Base-by-base conservation (phyloP, 169 alveolate genomes). In the Plasmodium billcollinsi region DNA sequence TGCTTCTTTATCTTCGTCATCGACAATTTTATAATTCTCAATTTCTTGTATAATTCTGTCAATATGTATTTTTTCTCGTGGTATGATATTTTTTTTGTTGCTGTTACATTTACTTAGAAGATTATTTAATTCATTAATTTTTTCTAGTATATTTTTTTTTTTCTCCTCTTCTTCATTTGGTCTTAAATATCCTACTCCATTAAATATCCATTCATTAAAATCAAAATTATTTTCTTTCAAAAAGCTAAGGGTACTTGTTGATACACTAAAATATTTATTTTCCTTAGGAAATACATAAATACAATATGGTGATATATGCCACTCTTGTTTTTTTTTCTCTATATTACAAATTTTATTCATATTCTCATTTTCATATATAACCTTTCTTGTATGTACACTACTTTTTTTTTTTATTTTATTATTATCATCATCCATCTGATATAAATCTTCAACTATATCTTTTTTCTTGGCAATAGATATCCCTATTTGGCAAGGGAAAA, bases 401-500 rank as follows among this genome's bases (percentile, higher is more conserved):
- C 20, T 70, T 45, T 50, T 86, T 45, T 20, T 63, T 33, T 8
- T 61, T 21, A 5, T 50, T 18, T 62, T 18, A n/a, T 63, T 26
- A 56, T 47, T 62, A 18, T 18, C 73, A 29, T 65, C 88, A 9
- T 39, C 49, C 5, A 33, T n/a, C 12, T 86, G 49, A 18, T 86
- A 47, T 15, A 18, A 33, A 2, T 3, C 14, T 9, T 21, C 15
- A 20, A 65, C 12, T 29, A 65, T 56, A 18, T 89, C 93, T n/a
- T 58, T 72, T 56, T 88, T 90, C 73, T 86, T 93, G 2, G 97
- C 98, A 21, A 95, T 90, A 45, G 97, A 94, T 61, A 96, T 88
- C 11, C 98, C 98, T 12, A 96, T 88, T 92, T 96, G 98, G 20
- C 97, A 94, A 11, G 98, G 98, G 65, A 96, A 61, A 76, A 95